Evolutionary conservation across 2,329 filamentous ascomycete genomes (phyloP).

Genomic region (Aquanectria penicillioides): DNA sequence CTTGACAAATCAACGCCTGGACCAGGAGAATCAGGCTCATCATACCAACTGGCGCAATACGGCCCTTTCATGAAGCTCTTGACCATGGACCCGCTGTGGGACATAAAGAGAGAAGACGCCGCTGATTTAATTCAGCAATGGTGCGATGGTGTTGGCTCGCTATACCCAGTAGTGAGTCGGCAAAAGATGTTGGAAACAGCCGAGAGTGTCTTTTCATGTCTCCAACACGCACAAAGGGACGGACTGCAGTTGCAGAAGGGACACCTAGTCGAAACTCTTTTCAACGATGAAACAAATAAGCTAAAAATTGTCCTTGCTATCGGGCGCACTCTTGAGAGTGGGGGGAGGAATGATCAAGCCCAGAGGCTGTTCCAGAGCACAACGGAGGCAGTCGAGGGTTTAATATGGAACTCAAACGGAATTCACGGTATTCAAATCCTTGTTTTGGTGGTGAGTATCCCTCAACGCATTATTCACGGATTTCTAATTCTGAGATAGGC

Average conservation of each 20-base stretch:
- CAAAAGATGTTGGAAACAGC: neutral
- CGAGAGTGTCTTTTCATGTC: neutral
- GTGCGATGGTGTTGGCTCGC: neutral
- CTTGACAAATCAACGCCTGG: constrained; percentile 1
- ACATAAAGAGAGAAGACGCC: constrained; percentile 8
- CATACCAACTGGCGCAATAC: neutral
- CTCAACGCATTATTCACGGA: neutral
- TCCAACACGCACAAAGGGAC: neutral
- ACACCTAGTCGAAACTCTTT: neutral
- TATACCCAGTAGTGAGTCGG: constrained; percentile 1
- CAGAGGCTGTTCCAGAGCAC: constrained; percentile 8
- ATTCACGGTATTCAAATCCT: constrained; percentile 6
- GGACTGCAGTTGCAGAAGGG: neutral
- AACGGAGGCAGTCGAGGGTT: constrained; percentile 5
- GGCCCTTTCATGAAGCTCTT: constrained; percentile 10
- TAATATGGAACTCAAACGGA: constrained; percentile 4
- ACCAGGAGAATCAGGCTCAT: neutral
- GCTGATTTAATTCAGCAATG: constrained; percentile 3
- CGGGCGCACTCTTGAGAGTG: constrained; percentile 6
- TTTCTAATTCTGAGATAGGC: neutral
- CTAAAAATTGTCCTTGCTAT: constrained; percentile 11
- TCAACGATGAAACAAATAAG: constrained; percentile 15
- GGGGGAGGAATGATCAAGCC: neutral
- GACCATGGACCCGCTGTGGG: constrained; percentile 13
- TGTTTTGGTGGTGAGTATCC: neutral